A percentile compares a stretch with the other conserved stretches of the same genome.
These are phyloP conservation scores for Kewa caespitosa DNA, from an alignment of 179 eudicot genomes.

Conservation along the genomic window DNA sequence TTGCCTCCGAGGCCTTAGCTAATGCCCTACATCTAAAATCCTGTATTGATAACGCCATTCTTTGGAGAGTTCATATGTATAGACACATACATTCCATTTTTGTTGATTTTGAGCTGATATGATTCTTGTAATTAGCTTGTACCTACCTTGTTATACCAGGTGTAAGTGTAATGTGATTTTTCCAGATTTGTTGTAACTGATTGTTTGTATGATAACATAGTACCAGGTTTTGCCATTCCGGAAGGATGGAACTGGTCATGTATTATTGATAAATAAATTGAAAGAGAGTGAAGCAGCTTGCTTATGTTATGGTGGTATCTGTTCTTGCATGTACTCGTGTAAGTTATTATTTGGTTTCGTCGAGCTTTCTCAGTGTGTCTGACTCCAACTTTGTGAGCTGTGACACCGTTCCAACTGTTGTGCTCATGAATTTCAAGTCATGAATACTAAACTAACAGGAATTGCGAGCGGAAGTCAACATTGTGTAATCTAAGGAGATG, in stretches of 20 bases:
- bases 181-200: constrained; percentile 13
- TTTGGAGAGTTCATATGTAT: constrained; percentile 16
- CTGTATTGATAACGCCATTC: constrained; percentile 12
- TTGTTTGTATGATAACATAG: constrained; percentile 5
- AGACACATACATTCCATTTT: constrained; percentile 25
- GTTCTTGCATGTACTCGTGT: background rate
- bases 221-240: background rate
- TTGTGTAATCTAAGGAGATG: no score
- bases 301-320: background rate
- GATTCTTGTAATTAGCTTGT: constrained; percentile 30
- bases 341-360: background rate
- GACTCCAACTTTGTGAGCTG: no score
- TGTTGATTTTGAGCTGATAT: background rate
- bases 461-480: no score
- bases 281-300: background rate
- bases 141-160: constrained; percentile 9
- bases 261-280: background rate
- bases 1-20: constrained; percentile 45
- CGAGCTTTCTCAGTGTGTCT: background rate
- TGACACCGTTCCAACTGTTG: background rate
- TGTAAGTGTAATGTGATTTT: background rate
- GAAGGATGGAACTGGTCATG: constrained; percentile 14
- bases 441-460: no score
- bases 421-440: background rate
- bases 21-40: background rate